A percentile compares a stretch with the other conserved stretches of the same genome.
Evolutionary conservation across 208 protist species (phyloP).

Genomic region (Acanthamoeba sp.): DNA sequence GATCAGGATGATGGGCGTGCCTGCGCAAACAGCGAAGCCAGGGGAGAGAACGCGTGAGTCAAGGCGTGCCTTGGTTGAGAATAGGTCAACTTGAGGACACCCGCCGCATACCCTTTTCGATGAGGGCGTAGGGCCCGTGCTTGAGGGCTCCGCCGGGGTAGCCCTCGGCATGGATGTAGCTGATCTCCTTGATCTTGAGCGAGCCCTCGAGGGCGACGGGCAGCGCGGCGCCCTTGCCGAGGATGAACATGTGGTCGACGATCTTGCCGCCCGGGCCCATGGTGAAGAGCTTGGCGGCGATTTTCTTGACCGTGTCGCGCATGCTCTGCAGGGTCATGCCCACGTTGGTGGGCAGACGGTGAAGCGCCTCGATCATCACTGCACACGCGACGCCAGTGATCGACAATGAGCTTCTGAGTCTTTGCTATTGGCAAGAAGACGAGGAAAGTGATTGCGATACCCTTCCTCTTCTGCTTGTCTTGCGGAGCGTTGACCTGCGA

Average conservation of each 20-base stretch:
- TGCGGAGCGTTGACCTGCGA: constrained; percentile 74
- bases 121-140: constrained; percentile 98
- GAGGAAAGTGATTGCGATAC: constrained; percentile 23
- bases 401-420: background rate
- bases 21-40: background rate
- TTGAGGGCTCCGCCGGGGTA: constrained; percentile 95
- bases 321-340: constrained; percentile 80
- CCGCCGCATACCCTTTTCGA: constrained; percentile 92
- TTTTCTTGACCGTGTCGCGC: constrained; percentile 75
- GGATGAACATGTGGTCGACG: constrained; percentile 43
- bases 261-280: constrained; percentile 43
- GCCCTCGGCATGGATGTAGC: constrained; percentile 97
- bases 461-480: constrained; percentile 63
- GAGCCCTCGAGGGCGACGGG: constrained; percentile 94
- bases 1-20: constrained; percentile 94
- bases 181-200: constrained; percentile 97
- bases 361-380: constrained; percentile 84
- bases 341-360: constrained; percentile 85
- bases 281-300: constrained; percentile 83
- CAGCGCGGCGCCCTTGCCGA: constrained; percentile 70
- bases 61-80: background rate
- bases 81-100: no score
- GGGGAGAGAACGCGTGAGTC: background rate
- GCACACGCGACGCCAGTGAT: constrained; percentile 50
- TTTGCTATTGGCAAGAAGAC: no score